These are phyloP conservation scores for Nemania sp. DNA, from an alignment of 2,329 filamentous ascomycete genomes.

Conservation along the genomic window DNA sequence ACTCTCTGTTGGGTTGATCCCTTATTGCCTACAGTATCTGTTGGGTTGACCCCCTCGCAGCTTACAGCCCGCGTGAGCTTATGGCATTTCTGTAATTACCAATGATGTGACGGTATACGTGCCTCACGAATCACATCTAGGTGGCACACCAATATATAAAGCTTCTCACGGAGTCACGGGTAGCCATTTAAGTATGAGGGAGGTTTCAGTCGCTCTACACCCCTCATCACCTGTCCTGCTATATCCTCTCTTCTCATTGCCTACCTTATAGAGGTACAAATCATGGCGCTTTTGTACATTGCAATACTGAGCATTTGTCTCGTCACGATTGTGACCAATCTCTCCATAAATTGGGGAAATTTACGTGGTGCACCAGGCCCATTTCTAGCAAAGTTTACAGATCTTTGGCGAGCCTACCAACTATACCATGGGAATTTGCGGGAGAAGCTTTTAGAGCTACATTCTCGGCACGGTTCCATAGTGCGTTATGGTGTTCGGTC, in stretches of 20 bases:
- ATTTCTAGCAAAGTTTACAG: constrained; percentile 28
- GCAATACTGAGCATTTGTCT: constrained; percentile 14
- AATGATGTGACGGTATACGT: no score
- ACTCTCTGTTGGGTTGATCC: no score
- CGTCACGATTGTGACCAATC: constrained; percentile 17
- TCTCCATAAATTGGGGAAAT: constrained; percentile 27
- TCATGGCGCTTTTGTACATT: constrained; percentile 20
- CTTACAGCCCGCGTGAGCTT: no score
- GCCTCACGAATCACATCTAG: no score
- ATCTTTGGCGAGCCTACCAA: constrained; percentile 34
- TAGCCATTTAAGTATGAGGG: no score
- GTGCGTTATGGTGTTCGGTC: constrained; percentile 34
- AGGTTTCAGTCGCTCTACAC: neutral
- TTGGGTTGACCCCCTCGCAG: no score
- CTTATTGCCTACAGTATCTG: no score
- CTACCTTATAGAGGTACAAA: neutral
- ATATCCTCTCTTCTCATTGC: neutral
- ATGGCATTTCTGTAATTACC: no score
- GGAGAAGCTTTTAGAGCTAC: constrained; percentile 29
- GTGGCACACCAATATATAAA: no score
- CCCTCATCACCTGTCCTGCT: neutral
- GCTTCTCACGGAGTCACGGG: no score
- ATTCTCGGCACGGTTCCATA: constrained; percentile 28
- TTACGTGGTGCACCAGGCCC: constrained; percentile 33
- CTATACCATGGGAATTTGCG: constrained; percentile 33